Evolutionary conservation across 352 stramenopile species (phyloP).

Genomic region (Globisporangium cylindrosporum): DNA sequence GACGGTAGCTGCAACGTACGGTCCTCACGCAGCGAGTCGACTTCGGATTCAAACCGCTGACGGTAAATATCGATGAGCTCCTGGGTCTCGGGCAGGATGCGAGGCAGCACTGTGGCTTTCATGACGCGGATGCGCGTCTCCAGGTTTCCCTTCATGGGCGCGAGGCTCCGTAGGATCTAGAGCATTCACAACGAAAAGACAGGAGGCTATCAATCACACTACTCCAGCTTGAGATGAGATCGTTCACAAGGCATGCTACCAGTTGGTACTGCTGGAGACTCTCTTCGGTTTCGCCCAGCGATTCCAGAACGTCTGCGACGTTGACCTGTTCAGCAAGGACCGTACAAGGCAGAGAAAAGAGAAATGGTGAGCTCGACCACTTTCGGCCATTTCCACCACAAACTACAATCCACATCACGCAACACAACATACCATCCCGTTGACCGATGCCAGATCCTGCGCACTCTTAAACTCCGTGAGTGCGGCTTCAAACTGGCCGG

Average conservation of each 20-base stretch:
- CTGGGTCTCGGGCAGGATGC: conserved; percentile 53
- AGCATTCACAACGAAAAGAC: background rate
- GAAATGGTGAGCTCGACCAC: background rate
- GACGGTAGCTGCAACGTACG: conserved; percentile 24
- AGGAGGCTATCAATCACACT: background rate
- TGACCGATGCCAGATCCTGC: conserved; percentile 35
- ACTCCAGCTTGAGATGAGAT: background rate
- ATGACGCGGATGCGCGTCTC: conserved; percentile 50
- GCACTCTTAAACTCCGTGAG: conserved; percentile 54
- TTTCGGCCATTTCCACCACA: too few relatives aligned
- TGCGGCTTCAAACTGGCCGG: conserved; percentile 54
- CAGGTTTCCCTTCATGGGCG: conserved; percentile 21
- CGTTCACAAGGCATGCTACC: conserved; percentile 17
- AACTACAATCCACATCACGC: background rate
- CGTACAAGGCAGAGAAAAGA: background rate
- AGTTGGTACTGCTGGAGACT: conserved; percentile 55
- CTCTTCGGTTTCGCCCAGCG: conserved; percentile 50
- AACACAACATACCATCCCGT: conserved; percentile 40
- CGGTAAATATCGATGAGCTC: conserved; percentile 47
- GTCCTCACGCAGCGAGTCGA: conserved; percentile 34
- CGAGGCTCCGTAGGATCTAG: conserved; percentile 29
- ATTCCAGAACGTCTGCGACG: conserved; percentile 50
- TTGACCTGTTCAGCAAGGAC: conserved; percentile 35
- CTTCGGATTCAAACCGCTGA: conserved; percentile 35
- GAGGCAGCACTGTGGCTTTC: conserved; percentile 60